phyloP scores from a whole-genome alignment of 169 alveolate species.

The Theileria orientalis region DNA sequence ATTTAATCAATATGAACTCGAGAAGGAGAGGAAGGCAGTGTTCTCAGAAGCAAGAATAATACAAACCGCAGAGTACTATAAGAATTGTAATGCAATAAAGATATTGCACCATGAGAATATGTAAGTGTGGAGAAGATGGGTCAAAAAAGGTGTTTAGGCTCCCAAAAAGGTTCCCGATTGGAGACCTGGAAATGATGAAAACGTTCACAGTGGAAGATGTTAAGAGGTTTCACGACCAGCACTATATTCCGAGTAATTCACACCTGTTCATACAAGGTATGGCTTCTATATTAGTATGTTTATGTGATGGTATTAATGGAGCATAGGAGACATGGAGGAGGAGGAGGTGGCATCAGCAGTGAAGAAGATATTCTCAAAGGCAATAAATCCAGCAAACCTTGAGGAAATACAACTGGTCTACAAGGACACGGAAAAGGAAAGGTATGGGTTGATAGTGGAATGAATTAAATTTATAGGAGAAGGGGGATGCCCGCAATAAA shows the following conservation, averaged over 20 bases:
- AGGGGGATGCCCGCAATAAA: constrained; percentile 57
- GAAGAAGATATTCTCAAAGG: constrained; percentile 13
- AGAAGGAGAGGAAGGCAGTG: constrained; percentile 80
- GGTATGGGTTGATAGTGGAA: background rate
- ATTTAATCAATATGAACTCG: constrained; percentile 74
- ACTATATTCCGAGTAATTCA: constrained; percentile 62
- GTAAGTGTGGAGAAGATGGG: constrained; percentile 6
- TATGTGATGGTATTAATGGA: no score
- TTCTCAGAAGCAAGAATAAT: constrained; percentile 82
- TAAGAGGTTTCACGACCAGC: constrained; percentile 55
- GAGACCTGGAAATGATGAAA: constrained; percentile 64
- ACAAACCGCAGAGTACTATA: constrained; percentile 77
- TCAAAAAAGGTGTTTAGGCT: constrained; percentile 16
- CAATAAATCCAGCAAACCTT: constrained; percentile 26
- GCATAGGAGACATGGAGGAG: constrained; percentile 7
- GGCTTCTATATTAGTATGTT: background rate
- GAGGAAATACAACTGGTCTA: constrained; percentile 22
- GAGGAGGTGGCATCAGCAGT: constrained; percentile 28
- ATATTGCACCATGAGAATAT: constrained; percentile 79
- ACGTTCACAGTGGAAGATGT: constrained; percentile 60
- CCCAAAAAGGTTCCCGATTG: constrained; percentile 72
- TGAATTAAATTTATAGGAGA: no score
- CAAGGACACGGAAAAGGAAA: constrained; percentile 52
- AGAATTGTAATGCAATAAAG: constrained; percentile 78
- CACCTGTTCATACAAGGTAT: constrained; percentile 57